These are phyloP conservation scores for Coelastrella sp. DNA, from an alignment of 139 green algal species.

Conservation along the genomic window DNA sequence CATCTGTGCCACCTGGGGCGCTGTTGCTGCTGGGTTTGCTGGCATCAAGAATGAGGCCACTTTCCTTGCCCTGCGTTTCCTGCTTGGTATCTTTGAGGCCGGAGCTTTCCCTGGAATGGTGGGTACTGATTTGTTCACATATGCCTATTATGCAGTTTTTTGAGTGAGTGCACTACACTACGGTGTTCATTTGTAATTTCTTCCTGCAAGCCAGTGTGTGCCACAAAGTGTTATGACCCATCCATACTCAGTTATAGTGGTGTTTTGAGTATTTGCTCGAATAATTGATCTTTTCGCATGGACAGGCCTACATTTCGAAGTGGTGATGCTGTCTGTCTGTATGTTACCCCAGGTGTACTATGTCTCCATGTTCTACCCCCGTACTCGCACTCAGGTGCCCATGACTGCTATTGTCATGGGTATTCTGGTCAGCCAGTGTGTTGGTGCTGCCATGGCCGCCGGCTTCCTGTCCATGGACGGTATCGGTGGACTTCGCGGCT, in stretches of 20 bases:
- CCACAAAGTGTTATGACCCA: no score
- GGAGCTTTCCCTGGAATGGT: constrained; percentile 73
- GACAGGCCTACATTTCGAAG: neutral
- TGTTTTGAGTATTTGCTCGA: no score
- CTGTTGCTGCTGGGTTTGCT: constrained; percentile 66
- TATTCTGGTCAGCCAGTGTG: constrained; percentile 59
- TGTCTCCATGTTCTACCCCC: constrained; percentile 64
- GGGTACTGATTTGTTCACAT: no score
- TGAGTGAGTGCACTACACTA: no score
- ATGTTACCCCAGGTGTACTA: constrained; percentile 46
- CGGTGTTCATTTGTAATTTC: no score
- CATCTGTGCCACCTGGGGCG: constrained; percentile 72
- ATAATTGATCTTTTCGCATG: no score
- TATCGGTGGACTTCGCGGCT: constrained; percentile 69
- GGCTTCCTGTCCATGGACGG: constrained; percentile 75
- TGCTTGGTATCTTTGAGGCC: constrained; percentile 77
- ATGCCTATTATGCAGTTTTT: no score
- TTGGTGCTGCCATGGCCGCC: constrained; percentile 75
- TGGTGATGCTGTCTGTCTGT: constrained; percentile 24
- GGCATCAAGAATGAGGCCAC: constrained; percentile 47
- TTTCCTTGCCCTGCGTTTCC: constrained; percentile 75
- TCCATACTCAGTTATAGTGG: no score
- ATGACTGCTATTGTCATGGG: constrained; percentile 58
- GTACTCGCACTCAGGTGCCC: constrained; percentile 52
- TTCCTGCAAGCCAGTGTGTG: no score